Base-by-base conservation (phyloP, 331 rosid species). In the Stylosanthes scabra region DNA sequence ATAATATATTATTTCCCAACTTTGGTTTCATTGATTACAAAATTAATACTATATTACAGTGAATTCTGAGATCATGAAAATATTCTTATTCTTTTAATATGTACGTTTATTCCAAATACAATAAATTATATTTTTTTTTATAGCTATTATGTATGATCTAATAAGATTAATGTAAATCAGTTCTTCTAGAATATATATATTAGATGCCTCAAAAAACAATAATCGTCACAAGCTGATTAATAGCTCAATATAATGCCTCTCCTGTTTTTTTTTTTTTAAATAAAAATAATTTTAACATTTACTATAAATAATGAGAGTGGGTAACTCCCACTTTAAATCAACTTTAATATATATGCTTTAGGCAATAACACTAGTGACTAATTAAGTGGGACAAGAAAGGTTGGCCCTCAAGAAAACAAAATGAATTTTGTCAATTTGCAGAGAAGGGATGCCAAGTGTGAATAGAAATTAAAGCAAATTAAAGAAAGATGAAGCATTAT, bases 401-500 rank as follows among this genome's bases (percentile, higher is more conserved):
- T 56, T 25, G 66, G 47, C 13, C 67, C 25, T 39, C 34, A 42
- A 41, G 29, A 41, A 58, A 63, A 40, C 9, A 27, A 63, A 11
- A 63, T 16, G 15, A 61, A 37, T 61, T 34, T 1, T 39, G 46
- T 39, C 49, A 37, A 7, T 34, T 60, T 60, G 44, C 45, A 59
- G 6, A 34, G 39, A 34, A 34, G 14, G 20, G 46, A 15, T 61
- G 28, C 39, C 72, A 31, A 51, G 73, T 51, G 73, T 68, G 45
- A 51, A 41, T 8, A 31, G 45, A 41, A 51, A n/a, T n/a, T n/a
- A n/a, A n/a, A 34, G 34, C 62, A 68, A 34, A 34, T 34, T 34
- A 34, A 34, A 34, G 4, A 34, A 68, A n/a, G 42, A 47, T 68
- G 9, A 7, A 42, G 31, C 34, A 58, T n/a, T 20, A 20, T 20